Evolutionary conservation across 2,329 filamentous ascomycete species (phyloP).

Genomic region (Emmonsiellopsis sp.): DNA sequence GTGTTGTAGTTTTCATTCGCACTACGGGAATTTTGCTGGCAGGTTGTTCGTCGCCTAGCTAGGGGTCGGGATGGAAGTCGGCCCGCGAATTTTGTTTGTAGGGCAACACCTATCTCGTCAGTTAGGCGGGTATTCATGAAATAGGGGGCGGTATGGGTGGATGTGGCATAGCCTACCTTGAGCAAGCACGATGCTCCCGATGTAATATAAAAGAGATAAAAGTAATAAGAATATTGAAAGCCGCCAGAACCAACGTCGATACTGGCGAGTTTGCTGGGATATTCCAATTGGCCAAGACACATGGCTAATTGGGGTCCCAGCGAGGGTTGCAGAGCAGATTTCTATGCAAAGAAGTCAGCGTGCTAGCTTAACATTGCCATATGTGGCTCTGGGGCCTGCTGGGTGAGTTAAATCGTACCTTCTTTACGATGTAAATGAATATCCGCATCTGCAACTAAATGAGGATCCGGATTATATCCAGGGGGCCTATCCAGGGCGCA

Average conservation of each 20-base stretch:
- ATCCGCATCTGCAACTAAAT: constrained; percentile 9
- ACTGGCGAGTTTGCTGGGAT: background rate
- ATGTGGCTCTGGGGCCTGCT: background rate
- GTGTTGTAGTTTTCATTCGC: constrained; percentile 47
- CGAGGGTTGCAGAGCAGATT: background rate
- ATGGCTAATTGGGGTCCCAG: background rate
- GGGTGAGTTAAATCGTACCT: constrained; percentile 4
- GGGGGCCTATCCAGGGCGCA: constrained; percentile 5
- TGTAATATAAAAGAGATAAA: background rate
- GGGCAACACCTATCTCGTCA: background rate
- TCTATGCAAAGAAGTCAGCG: background rate
- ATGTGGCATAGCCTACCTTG: background rate
- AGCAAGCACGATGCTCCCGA: background rate
- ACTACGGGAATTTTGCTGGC: constrained; percentile 16
- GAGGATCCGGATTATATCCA: background rate
- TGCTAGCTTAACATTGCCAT: background rate
- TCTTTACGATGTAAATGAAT: constrained; percentile 9
- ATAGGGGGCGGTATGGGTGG: background rate
- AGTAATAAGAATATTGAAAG: background rate
- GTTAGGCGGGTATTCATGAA: background rate
- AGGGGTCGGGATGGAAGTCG: background rate
- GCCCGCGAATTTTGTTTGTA: background rate
- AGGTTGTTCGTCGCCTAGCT: constrained; percentile 16
- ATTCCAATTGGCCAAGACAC: background rate
- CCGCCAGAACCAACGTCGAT: background rate